A percentile compares a stretch with the other conserved stretches of the same genome.
Conservation (phyloP, 2,329 filamentous ascomycete species). For the Monilinia vaccinii-corymbosi region DNA sequence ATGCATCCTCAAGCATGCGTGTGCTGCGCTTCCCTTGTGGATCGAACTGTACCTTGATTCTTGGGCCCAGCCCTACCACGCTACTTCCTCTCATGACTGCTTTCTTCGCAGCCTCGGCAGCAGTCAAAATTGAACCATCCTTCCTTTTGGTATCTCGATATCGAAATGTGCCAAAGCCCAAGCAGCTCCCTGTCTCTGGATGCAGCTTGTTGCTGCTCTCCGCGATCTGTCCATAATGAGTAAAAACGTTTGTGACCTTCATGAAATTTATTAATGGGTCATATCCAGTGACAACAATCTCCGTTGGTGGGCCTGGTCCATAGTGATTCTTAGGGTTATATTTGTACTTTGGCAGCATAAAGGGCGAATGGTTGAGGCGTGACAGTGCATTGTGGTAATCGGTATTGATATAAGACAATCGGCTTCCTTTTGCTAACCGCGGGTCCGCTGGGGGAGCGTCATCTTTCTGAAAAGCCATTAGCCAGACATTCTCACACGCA, state of each 20-base stretch:
- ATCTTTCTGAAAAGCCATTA: constrained; percentile 65
- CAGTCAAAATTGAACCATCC: constrained; percentile 45
- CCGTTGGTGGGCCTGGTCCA: constrained; percentile 79
- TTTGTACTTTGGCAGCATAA: constrained; percentile 70
- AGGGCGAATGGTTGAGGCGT: constrained; percentile 62
- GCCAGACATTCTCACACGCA: constrained; percentile 40
- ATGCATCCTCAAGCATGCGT: constrained; percentile 63
- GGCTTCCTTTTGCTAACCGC: constrained; percentile 62
- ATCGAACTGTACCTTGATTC: constrained; percentile 71
- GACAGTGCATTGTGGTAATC: constrained; percentile 62
- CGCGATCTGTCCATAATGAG: constrained; percentile 76
- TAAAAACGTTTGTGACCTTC: constrained; percentile 67
- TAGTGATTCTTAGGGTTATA: constrained; percentile 79
- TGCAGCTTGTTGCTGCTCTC: constrained; percentile 92
- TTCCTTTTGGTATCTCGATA: constrained; percentile 62
- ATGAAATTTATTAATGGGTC: constrained; percentile 78
- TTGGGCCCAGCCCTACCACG: constrained; percentile 65
- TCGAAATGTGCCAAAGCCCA: constrained; percentile 86
- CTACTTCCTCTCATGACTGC: constrained; percentile 72
- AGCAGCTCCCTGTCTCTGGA: constrained; percentile 84
- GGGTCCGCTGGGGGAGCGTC: constrained; percentile 74
- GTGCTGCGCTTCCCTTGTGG: constrained; percentile 77
- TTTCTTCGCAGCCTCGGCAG: constrained; percentile 70
- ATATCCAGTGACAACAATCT: constrained; percentile 92
- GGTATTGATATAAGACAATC: constrained; percentile 57